Evolutionary conservation across 768 basidiomycete genomes (phyloP), one percentile per base, ranked within the genome.

Genomic region (Naganishia kalamii): DNA sequence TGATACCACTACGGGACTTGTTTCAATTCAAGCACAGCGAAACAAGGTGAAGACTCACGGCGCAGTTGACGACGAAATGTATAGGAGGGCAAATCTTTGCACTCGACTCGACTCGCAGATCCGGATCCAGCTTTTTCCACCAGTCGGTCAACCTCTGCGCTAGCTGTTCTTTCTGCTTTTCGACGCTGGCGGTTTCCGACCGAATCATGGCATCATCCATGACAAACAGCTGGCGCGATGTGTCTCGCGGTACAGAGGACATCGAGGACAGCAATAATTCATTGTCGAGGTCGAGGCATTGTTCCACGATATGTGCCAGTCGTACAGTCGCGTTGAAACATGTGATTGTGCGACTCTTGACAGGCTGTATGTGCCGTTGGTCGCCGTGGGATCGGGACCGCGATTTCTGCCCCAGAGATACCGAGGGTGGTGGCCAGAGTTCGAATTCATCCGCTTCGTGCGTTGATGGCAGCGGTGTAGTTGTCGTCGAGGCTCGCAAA

Each of bases 371-470:
- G n/a, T 52, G 51, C 32, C 30, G 51, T n/a, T 52, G 51, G 21
- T 52, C 35, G 17, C 8, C 51, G 2, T 32, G n/a, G 15, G 51
- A 52, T n/a, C 51, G 51, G 27, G 51, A 52, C 13, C 51, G 51
- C 15, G 51, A 52, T n/a, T 52, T 52, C n/a, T 52, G 51, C 0
- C 51, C 51, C 17, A 52, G 29, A 10, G 51, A 52, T 35, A 52
- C 51, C 19, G 68, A 63, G 7, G 66, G 65, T 21, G 72, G 71
- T 19, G 73, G 73, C 73, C 73, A 74, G 19, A 68, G 59, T 41
- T 74, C 73, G 51, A 66, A 66, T 60, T 74, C 73, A 43, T 74
- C 73, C 30, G 72, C 62, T 43, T 74, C 71, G 3, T 57, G 21
- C 5, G 60, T 59, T 11, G 70, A 68, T 1, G 73, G 73, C 7